A percentile compares a stretch with the other conserved stretches of the same genome.
These are phyloP conservation scores for Hymenoscyphus albidus DNA, from an alignment of 2,329 filamentous ascomycete species.

Conservation along the genomic window DNA sequence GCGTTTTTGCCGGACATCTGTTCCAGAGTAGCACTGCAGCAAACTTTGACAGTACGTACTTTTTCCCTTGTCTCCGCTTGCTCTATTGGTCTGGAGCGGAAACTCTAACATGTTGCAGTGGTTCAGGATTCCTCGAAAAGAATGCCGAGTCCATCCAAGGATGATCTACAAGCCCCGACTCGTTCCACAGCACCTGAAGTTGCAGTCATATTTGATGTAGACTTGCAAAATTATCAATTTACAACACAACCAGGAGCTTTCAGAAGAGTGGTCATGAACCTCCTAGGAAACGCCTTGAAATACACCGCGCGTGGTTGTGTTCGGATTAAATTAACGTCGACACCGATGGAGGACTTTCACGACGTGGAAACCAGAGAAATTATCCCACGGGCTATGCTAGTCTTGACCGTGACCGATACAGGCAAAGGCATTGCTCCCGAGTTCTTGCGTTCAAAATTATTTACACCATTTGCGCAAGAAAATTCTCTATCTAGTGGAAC, in stretches of 20 bases:
- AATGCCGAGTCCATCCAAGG: conserved; percentile 19
- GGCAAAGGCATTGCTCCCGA: conserved; percentile 63
- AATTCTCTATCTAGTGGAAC: conserved; percentile 58
- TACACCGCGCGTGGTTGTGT: conserved; percentile 55
- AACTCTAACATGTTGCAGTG: conserved; percentile 11
- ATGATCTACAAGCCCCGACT: background rate
- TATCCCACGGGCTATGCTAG: conserved; percentile 36
- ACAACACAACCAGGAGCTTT: conserved; percentile 53
- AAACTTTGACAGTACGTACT: conserved; percentile 27
- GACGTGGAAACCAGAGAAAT: conserved; percentile 18
- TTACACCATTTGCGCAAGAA: conserved; percentile 62
- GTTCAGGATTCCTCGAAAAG: conserved; percentile 27
- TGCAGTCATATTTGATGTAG: conserved; percentile 32
- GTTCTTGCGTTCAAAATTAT: conserved; percentile 58
- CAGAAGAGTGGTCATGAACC: conserved; percentile 54
- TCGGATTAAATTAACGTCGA: conserved; percentile 35
- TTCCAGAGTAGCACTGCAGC: conserved; percentile 34
- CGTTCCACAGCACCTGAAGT: conserved; percentile 25
- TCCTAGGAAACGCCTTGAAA: conserved; percentile 61
- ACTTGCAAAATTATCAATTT: conserved; percentile 35
- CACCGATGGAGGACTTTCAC: conserved; percentile 29
- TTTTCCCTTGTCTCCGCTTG: background rate
- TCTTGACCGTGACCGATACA: conserved; percentile 72
- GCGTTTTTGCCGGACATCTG: conserved; percentile 35
- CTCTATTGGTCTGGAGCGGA: background rate